Evolutionary conservation across 768 basidiomycete species (phyloP), one percentile per base, ranked within the genome.

Genomic region (Lactarius akahatsu): DNA sequence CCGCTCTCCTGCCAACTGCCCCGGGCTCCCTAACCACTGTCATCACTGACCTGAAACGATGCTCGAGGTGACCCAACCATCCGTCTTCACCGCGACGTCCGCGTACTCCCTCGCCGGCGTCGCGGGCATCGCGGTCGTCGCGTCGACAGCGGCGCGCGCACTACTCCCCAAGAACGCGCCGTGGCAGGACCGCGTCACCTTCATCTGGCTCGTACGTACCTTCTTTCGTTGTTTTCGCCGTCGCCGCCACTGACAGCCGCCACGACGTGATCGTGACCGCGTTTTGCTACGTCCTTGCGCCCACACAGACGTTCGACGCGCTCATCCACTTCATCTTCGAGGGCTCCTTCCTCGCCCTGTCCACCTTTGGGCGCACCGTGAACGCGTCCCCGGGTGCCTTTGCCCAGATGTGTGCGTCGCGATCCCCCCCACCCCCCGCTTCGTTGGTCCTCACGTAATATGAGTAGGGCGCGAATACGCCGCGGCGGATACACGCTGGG

Each of bases 401-500:
- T 65, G 91, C 91, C 28, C 83, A 89, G 62, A 76, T 93, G 75
- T 92, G 92, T 93, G 72, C 74, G 90, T 80, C 34, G 4, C 18
- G 3, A 7, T 15, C n/a, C 71, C 34, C 71, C 30, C 38, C 23
- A 23, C 59, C 18, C 41, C 40, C 34, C 58, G 10, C 13, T 59
- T 32, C 68, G 59, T 56, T 2, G 47, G 54, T 57, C 57, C 16
- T 66, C 40, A 28, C 7, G 5, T 40, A 40, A 45, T 38, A 28
- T 0, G 23, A 26, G 26, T 69, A 92, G 91, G 91, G 90, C 88
- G 81, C 69, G 91, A 93, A 74, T 93, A 94, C 72, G 86, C 89
- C 28, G 80, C 81, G 2, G 92, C 92, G 6, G 92, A 95, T 73
- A 82, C 84, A 62, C 86, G 92, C 50, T 95, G 93, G 93, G 92